Conservation (phyloP, 129 eudicot species). For the Artemisia tridentata region DNA sequence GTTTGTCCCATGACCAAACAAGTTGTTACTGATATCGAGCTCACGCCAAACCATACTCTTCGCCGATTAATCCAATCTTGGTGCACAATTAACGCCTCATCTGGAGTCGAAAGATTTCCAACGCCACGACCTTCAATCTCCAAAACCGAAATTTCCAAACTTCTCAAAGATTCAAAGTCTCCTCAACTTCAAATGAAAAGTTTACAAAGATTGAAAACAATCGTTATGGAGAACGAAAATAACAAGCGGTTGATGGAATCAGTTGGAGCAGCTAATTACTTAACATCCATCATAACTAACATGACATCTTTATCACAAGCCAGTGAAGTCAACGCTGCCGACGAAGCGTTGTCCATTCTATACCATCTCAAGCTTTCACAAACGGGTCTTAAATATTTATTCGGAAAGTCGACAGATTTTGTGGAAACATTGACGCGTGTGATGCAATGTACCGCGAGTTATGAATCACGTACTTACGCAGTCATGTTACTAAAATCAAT, state of each 20-base stretch:
- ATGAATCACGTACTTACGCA: slow-evolving; percentile 60
- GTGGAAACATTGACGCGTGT: slow-evolving; percentile 37
- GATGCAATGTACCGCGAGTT: slow-evolving; percentile 42
- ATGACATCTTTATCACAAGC: slow-evolving; percentile 17
- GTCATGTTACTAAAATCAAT: slow-evolving; percentile 47
- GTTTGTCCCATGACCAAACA: slow-evolving; percentile 65
- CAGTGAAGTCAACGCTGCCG: slow-evolving; percentile 29
- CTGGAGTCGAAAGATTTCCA: slow-evolving; percentile 55
- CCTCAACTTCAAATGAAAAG: slow-evolving; percentile 31
- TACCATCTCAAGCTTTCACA: slow-evolving; percentile 42
- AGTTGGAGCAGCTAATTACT: slow-evolving; percentile 39
- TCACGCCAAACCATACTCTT: slow-evolving; percentile 67
- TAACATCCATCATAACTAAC: slow-evolving; percentile 26
- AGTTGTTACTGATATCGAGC: slow-evolving; percentile 36
- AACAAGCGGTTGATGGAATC: slow-evolving; percentile 54
- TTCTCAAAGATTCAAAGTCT: slow-evolving; percentile 43
- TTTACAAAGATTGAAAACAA: slow-evolving; percentile 42
- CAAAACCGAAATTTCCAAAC: slow-evolving; percentile 45
- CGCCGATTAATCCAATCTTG: slow-evolving; percentile 63
- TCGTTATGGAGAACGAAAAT: slow-evolving; percentile 43
- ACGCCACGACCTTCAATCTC: slow-evolving; percentile 47
- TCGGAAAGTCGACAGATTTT: slow-evolving; percentile 23
- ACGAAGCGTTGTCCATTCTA: slow-evolving; percentile 54
- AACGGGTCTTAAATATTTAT: slow-evolving; percentile 32
- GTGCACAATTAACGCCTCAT: slow-evolving; percentile 67